phyloP scores from a whole-genome alignment of 345 rosid species.

The Stellera chamaejasme region DNA sequence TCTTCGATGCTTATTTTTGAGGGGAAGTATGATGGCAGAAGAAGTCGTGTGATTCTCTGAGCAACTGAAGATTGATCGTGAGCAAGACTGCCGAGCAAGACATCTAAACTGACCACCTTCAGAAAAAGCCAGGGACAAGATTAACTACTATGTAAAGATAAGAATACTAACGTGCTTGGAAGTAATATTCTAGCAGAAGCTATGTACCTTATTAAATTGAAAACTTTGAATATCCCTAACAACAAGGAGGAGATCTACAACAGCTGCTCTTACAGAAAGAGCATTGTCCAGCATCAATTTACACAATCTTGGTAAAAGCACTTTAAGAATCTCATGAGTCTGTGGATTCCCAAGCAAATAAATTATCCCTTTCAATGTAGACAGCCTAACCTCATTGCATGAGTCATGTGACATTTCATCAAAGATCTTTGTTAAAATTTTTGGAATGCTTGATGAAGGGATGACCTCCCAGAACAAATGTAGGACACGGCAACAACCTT shows the following conservation, averaged over 20 bases:
- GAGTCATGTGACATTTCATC: slow-evolving; percentile 69
- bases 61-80: slow-evolving; percentile 71
- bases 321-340: slow-evolving; percentile 88
- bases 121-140: slow-evolving; percentile 14
- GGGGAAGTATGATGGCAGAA: slow-evolving; percentile 89
- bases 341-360: slow-evolving; percentile 90
- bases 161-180: slow-evolving; percentile 2
- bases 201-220: slow-evolving; percentile 80
- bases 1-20: slow-evolving; percentile 53
- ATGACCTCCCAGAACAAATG: slow-evolving; percentile 91
- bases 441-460: slow-evolving; percentile 75
- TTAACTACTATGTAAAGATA: slow-evolving; percentile 1
- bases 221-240: slow-evolving; percentile 54
- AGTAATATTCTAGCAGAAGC: slow-evolving; percentile 4
- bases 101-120: slow-evolving; percentile 73
- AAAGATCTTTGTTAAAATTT: slow-evolving; percentile 47
- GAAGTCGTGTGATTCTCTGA: slow-evolving; percentile 58
- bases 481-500: slow-evolving; percentile 85
- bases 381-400: slow-evolving; percentile 76
- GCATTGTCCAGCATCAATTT: slow-evolving; percentile 59
- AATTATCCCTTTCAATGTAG: slow-evolving; percentile 65
- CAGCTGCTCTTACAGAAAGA: slow-evolving; percentile 53
- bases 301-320: slow-evolving; percentile 68
- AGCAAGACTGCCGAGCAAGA: slow-evolving; percentile 52
- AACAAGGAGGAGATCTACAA: slow-evolving; percentile 72